Evolutionary conservation across 305 asterid genomes (phyloP), one percentile per base, ranked within the genome.

Genomic region (Fraxinus floribunda): DNA sequence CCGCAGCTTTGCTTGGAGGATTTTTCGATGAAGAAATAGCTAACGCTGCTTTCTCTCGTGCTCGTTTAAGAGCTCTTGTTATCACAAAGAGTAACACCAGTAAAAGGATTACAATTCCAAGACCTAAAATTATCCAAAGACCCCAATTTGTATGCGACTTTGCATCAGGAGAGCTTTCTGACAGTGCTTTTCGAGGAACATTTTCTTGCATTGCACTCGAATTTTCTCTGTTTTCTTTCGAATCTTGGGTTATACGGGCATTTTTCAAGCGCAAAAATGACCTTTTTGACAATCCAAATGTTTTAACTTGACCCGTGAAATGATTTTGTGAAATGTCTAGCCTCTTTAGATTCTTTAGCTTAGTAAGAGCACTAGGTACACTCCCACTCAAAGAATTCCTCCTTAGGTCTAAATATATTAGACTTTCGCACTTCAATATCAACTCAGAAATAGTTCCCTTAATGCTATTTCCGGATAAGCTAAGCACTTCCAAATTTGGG

Each of bases 321-420:
- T 60, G 77, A 78, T 87, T 87, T 34, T 76, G 26, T 24, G 86
- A 83, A 66, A 80, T 57, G 36, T 82, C 79, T 49, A 84, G 57
- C 32, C 9, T 80, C 78, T 52, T 77, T 0, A 82, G 88, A 36
- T 75, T 87, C 79, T 84, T 84, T 73, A 87, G 26, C 74, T 55
- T 80, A 29, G 81, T 34, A 5, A 84, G 81, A 41, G 70, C 70
- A 60, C 30, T 60, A 60, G 70, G 70, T 18, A 60, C 22, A 7
- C 70, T 60, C 30, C 70, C 70, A 20, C 70, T 60, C 8, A 20
- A 60, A 60, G 70, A 60, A 60, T 60, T 60, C 70, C 70, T 60
- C 30, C 70, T 60, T 20, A 60, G 29, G 70, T 60, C 70, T 7
- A 60, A 60, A 20, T 60, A 20, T 60, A 24, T 20, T 20, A 60